Conservation (phyloP, 2,329 filamentous ascomycete species). For the Plenodomus lindquistii region DNA sequence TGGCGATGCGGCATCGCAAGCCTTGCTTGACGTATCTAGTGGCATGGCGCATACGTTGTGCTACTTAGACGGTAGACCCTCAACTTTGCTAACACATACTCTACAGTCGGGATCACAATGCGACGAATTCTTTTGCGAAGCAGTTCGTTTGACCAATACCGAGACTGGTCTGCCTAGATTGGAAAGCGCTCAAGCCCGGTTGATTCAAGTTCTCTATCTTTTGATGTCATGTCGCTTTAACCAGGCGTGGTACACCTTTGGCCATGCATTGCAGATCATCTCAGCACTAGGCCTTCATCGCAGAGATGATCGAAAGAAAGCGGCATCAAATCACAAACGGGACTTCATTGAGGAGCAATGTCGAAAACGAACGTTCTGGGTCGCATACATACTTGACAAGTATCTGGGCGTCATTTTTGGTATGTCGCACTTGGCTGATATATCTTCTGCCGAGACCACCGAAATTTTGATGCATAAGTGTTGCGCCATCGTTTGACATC, state of each 20-base stretch:
- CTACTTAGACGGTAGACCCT: no score
- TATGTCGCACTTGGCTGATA: not conserved
- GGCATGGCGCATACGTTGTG: no score
- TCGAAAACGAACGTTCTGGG: constrained; percentile 64
- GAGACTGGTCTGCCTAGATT: constrained; percentile 58
- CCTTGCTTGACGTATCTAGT: no score
- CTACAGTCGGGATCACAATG: constrained; percentile 26
- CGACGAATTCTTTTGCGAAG: constrained; percentile 49
- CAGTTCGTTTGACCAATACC: constrained; percentile 43
- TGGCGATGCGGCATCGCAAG: no score
- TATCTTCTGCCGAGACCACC: no score
- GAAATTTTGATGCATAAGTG: no score
- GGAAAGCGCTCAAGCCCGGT: constrained; percentile 59
- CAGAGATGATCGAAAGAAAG: constrained; percentile 38
- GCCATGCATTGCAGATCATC: constrained; percentile 57
- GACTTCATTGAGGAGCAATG: constrained; percentile 57
- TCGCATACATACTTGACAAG: constrained; percentile 63
- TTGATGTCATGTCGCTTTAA: constrained; percentile 62
- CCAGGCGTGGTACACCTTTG: constrained; percentile 63
- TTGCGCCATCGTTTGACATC: no score
- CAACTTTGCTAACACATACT: not conserved
- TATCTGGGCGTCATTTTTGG: constrained; percentile 60
- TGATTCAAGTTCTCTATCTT: constrained; percentile 61
- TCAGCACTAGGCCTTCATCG: constrained; percentile 50
- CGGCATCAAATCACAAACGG: constrained; percentile 9